Percentiles rank a stretch among this genome's conserved stretches.
These are phyloP conservation scores for Exophiala oligosperma DNA, from an alignment of 2,329 filamentous ascomycete species.

Conservation along the genomic window DNA sequence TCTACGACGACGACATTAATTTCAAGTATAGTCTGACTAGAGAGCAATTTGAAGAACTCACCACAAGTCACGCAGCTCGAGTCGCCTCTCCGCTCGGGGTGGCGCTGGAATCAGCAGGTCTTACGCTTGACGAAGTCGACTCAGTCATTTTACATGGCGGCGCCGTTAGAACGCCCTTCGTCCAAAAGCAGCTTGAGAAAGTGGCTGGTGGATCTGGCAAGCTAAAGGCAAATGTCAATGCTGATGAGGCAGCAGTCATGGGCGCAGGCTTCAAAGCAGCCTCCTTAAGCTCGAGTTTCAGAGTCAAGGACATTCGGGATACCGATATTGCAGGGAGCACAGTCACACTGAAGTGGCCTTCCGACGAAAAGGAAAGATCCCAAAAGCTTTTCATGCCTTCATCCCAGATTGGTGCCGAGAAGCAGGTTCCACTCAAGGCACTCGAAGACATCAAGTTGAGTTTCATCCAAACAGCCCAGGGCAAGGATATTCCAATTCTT, in stretches of 20 bases:
- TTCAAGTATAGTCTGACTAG: slow-evolving; percentile 89
- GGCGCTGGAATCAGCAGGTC: slow-evolving; percentile 70
- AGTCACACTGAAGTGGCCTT: slow-evolving; percentile 72
- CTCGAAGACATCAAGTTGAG: slow-evolving; percentile 76
- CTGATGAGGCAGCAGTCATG: slow-evolving; percentile 94
- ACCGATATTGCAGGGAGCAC: slow-evolving; percentile 75
- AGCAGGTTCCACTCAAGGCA: slow-evolving; percentile 82
- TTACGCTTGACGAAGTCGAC: slow-evolving; percentile 74
- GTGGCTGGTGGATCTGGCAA: slow-evolving; percentile 71
- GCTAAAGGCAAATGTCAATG: slow-evolving; percentile 90
- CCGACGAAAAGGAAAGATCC: slow-evolving; percentile 68
- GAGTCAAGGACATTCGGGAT: slow-evolving; percentile 92
- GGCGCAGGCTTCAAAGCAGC: slow-evolving; percentile 94
- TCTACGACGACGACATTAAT: slow-evolving; percentile 83
- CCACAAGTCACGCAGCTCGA: slow-evolving; percentile 65
- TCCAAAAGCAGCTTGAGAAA: slow-evolving; percentile 83
- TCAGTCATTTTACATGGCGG: slow-evolving; percentile 94
- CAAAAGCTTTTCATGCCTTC: slow-evolving; percentile 81
- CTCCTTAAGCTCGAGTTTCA: slow-evolving; percentile 88
- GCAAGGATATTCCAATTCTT: slow-evolving; percentile 61
- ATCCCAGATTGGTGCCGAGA: slow-evolving; percentile 73
- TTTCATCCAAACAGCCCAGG: slow-evolving; percentile 71
- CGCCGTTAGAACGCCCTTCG: slow-evolving; percentile 85
- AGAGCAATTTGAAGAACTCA: slow-evolving; percentile 76
- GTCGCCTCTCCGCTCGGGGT: slow-evolving; percentile 69